Evolutionary conservation across 192 early-diverging fungal species (phyloP).

Genomic region (Rhizoclosmatium sp.): DNA sequence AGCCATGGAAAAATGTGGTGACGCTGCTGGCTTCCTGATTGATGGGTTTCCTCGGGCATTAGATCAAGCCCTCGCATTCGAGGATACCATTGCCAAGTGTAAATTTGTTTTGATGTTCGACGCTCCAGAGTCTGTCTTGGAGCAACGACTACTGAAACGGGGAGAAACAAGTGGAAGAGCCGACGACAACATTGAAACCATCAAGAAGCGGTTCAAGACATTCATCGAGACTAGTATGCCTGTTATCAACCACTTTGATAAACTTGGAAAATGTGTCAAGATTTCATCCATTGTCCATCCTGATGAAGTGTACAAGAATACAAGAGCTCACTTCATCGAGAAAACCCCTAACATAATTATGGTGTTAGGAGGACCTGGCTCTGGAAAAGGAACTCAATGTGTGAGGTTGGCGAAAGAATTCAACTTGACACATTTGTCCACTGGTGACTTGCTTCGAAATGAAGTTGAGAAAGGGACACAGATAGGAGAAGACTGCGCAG

Average conservation of each 20-base stretch:
- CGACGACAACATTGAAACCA: conserved; percentile 94
- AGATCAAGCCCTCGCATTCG: conserved; percentile 65
- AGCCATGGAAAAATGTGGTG: conserved; percentile 75
- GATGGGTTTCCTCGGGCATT: conserved; percentile 73
- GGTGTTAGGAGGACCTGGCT: conserved; percentile 49
- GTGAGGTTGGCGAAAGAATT: conserved; percentile 82
- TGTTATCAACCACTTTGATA: conserved; percentile 76
- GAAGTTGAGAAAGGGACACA: conserved; percentile 69
- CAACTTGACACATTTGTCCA: conserved; percentile 92
- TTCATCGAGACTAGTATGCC: conserved; percentile 87
- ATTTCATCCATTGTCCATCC: conserved; percentile 46
- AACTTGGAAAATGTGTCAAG: conserved; percentile 50
- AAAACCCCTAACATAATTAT: conserved; percentile 24
- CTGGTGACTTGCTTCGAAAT: conserved; percentile 92
- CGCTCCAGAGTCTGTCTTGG: conserved; percentile 84
- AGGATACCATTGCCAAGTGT: conserved; percentile 65
- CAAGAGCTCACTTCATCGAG: conserved; percentile 36
- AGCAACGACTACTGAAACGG: conserved; percentile 86
- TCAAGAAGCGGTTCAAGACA: conserved; percentile 90
- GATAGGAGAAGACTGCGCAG: conserved; percentile 81
- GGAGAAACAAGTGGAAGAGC: conserved; percentile 89
- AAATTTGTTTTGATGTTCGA: conserved; percentile 90
- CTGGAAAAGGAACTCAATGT: conserved; percentile 85
- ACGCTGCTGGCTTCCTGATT: conserved; percentile 57
- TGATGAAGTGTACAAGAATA: conserved; percentile 49